Percentiles rank a stretch among this genome's conserved stretches.
Conservation (phyloP, 306 rosid genomes). For the Heteromeles arbutifolia region DNA sequence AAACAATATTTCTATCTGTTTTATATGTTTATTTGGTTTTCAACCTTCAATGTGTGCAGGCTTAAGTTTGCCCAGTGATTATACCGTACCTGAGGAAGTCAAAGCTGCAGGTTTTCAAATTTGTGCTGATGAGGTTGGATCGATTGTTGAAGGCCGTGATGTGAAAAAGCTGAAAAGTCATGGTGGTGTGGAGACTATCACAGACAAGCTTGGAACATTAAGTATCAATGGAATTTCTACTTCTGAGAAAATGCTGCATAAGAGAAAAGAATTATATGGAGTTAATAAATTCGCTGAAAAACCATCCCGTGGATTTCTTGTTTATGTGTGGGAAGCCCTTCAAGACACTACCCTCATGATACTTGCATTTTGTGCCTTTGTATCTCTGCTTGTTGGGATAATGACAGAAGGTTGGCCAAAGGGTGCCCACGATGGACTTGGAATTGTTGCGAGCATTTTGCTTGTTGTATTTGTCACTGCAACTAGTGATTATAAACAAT, state of each 20-base stretch:
- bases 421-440: constrained; percentile 98
- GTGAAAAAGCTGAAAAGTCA: constrained; percentile 75
- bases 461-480: constrained; percentile 97
- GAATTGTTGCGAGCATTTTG: constrained; percentile 97
- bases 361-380: constrained; percentile 75
- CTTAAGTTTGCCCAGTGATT: constrained; percentile 57
- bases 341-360: constrained; percentile 96
- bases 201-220: constrained; percentile 58
- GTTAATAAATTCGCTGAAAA: constrained; percentile 78
- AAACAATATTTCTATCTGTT: neutral
- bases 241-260: constrained; percentile 51
- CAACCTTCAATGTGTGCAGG: constrained; percentile 40
- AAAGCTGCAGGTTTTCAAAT: constrained; percentile 76
- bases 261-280: constrained; percentile 73
- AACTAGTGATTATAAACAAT: constrained; percentile 84
- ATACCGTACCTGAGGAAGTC: constrained; percentile 75
- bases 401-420: constrained; percentile 94
- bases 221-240: constrained; percentile 51
- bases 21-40: neutral
- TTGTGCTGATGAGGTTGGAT: constrained; percentile 75
- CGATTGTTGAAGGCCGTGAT: constrained; percentile 83
- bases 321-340: constrained; percentile 97
- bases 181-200: constrained; percentile 62
- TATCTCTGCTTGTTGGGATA: constrained; percentile 82
- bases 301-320: constrained; percentile 71